Base-by-base conservation (phyloP, 2,329 filamentous ascomycete genomes). In the Cladosporium sphaerospermum region DNA sequence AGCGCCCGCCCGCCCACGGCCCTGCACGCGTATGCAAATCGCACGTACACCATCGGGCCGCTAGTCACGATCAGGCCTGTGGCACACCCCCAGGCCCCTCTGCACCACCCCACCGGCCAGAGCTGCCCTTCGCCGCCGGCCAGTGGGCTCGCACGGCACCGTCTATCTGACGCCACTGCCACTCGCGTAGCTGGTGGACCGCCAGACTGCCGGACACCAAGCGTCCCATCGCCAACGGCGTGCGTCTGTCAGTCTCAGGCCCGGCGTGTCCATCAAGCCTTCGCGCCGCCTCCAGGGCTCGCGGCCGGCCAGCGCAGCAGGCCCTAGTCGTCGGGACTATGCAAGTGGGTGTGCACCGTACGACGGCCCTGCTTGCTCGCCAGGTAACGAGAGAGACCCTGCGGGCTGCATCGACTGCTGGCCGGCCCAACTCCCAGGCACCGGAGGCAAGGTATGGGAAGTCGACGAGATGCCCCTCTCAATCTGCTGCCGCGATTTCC, bases 41-140 rank as follows among this genome's bases (percentile, higher is more conserved):
- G 36, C 36, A 39, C n/a, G 36, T 14, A n/a, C 34, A 11, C 36
- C 11, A 13, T 14, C 36, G 36, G 13, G 36, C 36, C 36, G 47
- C 47, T 50, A 50, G 47, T 50, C 47, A 43, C 42, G 47, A 39
- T 23, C 34, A 31, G 13, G 46, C 23, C 37, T 42, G 45, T n/a
- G 28, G 45, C 45, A n/a, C 33, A 11, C 28, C 3, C n/a, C 45
- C 45, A 28, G 45, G 45, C 9, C 13, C 45, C 37, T n/a, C 34
- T 47, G 45, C 45, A 28, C 19, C 31, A 13, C 33, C 34, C 31
- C 45, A 23, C 18, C 33, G 18, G 18, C 37, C 34, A 13, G 34
- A 7, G 16, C 11, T 43, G 39, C 23, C 31, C 28, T 43, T 16
- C 40, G 31, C 42, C 39, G 11, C 33, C 47, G 19, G n/a, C 47